Evolutionary conservation across 163 green algal species (phyloP), one percentile per base, ranked within the genome.

Genomic region (Scenedesmus sp.): DNA sequence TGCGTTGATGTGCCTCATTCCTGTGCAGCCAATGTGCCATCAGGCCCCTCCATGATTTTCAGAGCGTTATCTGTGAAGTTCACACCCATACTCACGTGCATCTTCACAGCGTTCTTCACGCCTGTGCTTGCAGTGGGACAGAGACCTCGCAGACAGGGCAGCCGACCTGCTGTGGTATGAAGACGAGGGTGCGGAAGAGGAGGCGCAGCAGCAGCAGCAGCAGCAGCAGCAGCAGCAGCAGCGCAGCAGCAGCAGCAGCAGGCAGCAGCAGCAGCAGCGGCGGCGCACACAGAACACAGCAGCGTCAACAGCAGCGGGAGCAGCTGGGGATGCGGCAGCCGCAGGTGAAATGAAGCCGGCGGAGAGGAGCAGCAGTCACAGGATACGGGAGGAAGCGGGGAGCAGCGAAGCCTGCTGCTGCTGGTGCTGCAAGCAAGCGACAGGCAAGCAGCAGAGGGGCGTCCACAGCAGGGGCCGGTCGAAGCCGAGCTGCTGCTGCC

Each of bases 61-160:
- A 61, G 20, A 22, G 13, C 9, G 20, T 18, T 13, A 10, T 61
- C 9, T 1, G 1, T 61, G 51, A 18, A 61, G 46, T 53, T 6
- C 46, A 53, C 46, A 53, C 46, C 46, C 46, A 53, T 16, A 10
- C 10, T 53, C 46, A 53, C 46, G 10, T 10, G 7, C 46, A 53
- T 6, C 6, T 53, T 53, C 46, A 53, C 46, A 53, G 7, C 46
- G 7, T 16, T 6, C 7, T 53, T 53, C 46, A 53, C 10, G 46
- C 22, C 24, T 83, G 73, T 26, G 13, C 20, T 37, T 56, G 59
- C 83, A 89, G 84, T 89, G 84, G 84, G 84, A 89, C 84, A 89
- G 68, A 65, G 84, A 43, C 42, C 42, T 83, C 12, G 84, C 84
- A 68, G 84, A 89, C 65, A 82, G 65, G 42, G 84, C 65, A 70